Evolutionary conservation across 2,329 filamentous ascomycete genomes (phyloP), one percentile per base, ranked within the genome.

Genomic region (Alternaria sp.): DNA sequence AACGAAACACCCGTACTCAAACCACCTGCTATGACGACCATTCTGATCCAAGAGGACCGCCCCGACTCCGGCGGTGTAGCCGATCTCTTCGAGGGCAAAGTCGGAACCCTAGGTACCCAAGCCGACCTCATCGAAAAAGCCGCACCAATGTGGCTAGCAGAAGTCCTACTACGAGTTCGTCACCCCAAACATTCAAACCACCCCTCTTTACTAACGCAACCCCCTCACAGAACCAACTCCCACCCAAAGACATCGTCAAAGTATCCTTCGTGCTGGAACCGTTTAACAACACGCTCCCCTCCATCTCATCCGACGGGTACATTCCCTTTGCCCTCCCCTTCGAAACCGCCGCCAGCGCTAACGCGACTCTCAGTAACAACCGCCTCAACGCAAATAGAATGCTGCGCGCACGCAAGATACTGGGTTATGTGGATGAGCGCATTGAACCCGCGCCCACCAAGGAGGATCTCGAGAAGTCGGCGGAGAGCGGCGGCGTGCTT

Each of bases 321-420:
- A 82, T 79, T 60, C 69, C 66, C 53, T 65, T 76, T 47, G 59
- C 72, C 55, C 63, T 71, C 47, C 67, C 67, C 47, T 61, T 69
- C 60, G 68, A 77, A 41, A 72, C 66, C 65, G 65, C 73, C 41
- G 65, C 69, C 14, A 61, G 60, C 46, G 70, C 71, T 75, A 73
- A 75, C 69, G 53, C 72, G 58, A 63, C 65, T 51, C 65, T 65
- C 66, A 87, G 90, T 56, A 97, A 95, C 79, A 95, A 94, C 69
- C 90, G 96, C 23, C 86, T 99, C 55, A 99, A 98, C 78, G 96
- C 96, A 11, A 99, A 98, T 76, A 89, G 95, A 59, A 98, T 99
- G 96, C 85, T 99, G 55, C 88, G 96, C 50, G 93, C 96, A 4
- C 95, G 93, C 82, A 99, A 99, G 84, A 96, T 99, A 21, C 82